phyloP scores from a whole-genome alignment of 805 yeast species.

The Sugiyamaella qingdaonensis region DNA sequence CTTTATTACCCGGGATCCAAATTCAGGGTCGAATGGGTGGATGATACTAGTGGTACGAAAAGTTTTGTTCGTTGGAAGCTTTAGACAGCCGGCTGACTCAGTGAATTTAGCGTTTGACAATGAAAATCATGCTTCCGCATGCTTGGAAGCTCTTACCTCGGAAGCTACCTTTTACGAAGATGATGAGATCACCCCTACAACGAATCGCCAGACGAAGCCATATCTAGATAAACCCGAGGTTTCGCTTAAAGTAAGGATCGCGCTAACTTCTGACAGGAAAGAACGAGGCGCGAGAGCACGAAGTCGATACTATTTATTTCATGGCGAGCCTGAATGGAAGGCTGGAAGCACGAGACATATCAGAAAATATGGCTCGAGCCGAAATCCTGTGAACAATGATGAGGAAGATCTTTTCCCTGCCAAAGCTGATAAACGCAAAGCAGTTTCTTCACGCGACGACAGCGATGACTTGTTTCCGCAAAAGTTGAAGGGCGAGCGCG shows the following conservation, averaged over 20 bases:
- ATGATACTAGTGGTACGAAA: constrained; percentile 45
- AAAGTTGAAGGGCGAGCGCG: constrained; percentile 12
- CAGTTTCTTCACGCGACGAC: constrained; percentile 9
- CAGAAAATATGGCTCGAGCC: constrained; percentile 17
- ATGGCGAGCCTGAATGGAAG: constrained; percentile 54
- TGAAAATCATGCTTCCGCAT: constrained; percentile 37
- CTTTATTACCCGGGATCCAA: constrained; percentile 38
- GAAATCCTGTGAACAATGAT: constrained; percentile 20
- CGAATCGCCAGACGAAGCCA: constrained; percentile 31
- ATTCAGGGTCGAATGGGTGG: constrained; percentile 56
- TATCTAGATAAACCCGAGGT: constrained; percentile 35
- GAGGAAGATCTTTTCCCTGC: constrained; percentile 39
- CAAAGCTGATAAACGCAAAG: constrained; percentile 20
- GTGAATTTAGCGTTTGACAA: constrained; percentile 52
- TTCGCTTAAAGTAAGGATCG: constrained; percentile 44
- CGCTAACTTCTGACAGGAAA: constrained; percentile 53
- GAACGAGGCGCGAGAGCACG: constrained; percentile 51
- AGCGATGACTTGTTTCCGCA: constrained; percentile 39
- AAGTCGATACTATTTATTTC: constrained; percentile 60
- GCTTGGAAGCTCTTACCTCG: constrained; percentile 36
- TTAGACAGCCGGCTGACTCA: neutral
- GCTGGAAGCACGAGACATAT: constrained; percentile 20
- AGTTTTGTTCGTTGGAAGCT: neutral
- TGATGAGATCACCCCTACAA: constrained; percentile 18
- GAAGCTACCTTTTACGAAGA: constrained; percentile 27